Base-by-base conservation (phyloP, 2,329 filamentous ascomycete genomes). In the Aspergillus amoenus region DNA sequence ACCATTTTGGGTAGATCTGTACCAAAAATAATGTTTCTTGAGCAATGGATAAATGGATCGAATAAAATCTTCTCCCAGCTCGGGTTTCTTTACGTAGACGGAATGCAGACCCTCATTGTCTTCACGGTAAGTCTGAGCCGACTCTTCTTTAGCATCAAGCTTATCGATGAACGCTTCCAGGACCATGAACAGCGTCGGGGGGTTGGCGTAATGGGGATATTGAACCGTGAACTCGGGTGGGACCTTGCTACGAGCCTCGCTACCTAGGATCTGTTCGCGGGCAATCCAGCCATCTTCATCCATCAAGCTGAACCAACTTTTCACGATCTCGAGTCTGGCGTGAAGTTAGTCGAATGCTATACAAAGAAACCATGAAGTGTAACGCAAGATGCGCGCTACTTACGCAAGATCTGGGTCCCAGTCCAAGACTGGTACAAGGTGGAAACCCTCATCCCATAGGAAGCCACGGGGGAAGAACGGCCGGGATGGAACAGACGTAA, bases 241-340 rank as follows among this genome's bases (percentile, higher is more conserved):
- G 2, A 99, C 94, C 76, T 97, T 97, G 82, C 89, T 96, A 61
- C 93, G 87, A 46, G 94, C 94, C 77, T 99, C 94, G 2, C 84
- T 76, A 2, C 94, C 94, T 2, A 99, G 84, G 58, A 99, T 97
- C 76, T 97, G 93, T 78, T 99, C 94, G 51, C 94, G 88, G 3
- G 88, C 91, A 70, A 99, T 97, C 94, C 94, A 99, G 53, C 94
- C 94, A 72, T 97, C 92, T 15, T 94, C 89, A 64, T 99, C 94
- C 84, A 97, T 96, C 17, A 96, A 84, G 62, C 88, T 91, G 78
- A 95, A 95, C 94, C 94, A 99, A 75, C 91, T 96, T 77, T 89
- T 90, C 61, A 97, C 84, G 63, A 99, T 91, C 61, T 97, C 91
- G 49, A 87, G 80, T 0, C 78, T 82, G 40, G 21, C 13, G 42